Conservation (phyloP, 352 stramenopile genomes). For the Peronospora belbahrii region DNA sequence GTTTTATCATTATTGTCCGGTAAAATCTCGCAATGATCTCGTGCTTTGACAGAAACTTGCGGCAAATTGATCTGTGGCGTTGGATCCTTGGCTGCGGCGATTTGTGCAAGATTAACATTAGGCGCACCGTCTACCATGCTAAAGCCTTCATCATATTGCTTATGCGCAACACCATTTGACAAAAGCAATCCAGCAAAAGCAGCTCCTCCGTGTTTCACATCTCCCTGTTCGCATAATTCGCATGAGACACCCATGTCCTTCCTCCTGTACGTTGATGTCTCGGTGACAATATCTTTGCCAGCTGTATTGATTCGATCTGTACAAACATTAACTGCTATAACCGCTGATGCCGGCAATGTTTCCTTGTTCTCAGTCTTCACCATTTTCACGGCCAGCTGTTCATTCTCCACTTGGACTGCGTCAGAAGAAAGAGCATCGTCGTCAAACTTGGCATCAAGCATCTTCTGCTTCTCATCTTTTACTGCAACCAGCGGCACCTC, state of each 20-base stretch:
- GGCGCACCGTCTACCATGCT: background rate
- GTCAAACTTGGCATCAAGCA: constrained; percentile 5
- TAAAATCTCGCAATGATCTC: background rate
- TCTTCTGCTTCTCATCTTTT: background rate
- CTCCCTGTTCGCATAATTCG: constrained; percentile 17
- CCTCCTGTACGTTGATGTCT: constrained; percentile 13
- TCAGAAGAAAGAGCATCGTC: constrained; percentile 1
- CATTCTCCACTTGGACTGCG: constrained; percentile 8
- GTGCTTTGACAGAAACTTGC: background rate
- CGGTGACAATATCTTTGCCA: constrained; percentile 13
- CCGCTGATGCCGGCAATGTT: background rate
- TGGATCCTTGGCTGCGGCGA: background rate
- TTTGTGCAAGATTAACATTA: background rate
- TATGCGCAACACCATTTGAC: constrained; percentile 7
- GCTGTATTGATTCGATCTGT: background rate
- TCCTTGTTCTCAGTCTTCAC: constrained; percentile 15
- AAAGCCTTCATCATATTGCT: background rate
- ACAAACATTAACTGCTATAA: background rate
- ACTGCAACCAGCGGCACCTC: background rate
- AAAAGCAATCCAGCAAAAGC: background rate
- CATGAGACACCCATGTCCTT: constrained; percentile 49
- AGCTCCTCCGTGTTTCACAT: background rate
- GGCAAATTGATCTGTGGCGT: background rate
- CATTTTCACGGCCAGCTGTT: background rate
- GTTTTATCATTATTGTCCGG: background rate